phyloP scores from a whole-genome alignment of 768 basidiomycete species.

The Calocybe indica region DNA sequence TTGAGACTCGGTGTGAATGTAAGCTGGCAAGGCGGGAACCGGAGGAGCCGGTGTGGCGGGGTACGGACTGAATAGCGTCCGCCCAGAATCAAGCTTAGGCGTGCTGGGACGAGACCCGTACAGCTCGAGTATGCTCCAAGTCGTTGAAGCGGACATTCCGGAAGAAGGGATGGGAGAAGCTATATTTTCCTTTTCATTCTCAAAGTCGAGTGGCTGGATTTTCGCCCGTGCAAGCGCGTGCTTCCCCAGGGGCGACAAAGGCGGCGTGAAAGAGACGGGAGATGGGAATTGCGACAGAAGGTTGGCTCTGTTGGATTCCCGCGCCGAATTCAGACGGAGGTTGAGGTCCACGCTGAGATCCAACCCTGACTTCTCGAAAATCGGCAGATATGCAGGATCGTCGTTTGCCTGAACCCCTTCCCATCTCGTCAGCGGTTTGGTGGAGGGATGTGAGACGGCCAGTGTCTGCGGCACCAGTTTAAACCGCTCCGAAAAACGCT shows the following conservation, averaged over 20 bases:
- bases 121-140: constrained; percentile 17
- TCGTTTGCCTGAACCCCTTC: constrained; percentile 6
- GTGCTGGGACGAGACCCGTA: constrained; percentile 12
- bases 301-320: constrained; percentile 6
- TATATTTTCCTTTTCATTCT: background rate
- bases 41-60: constrained; percentile 9
- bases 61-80: constrained; percentile 5
- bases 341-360: constrained; percentile 12
- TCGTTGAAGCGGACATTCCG: constrained; percentile 12
- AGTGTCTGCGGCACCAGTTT: background rate
- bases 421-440: constrained; percentile 4
- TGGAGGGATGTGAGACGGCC: background rate
- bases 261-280: background rate
- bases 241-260: background rate
- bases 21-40: background rate
- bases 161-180: constrained; percentile 7
- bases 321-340: constrained; percentile 6
- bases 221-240: constrained; percentile 5
- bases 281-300: background rate
- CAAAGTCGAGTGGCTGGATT: background rate
- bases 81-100: constrained; percentile 5
- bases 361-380: constrained; percentile 6
- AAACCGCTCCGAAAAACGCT: constrained; percentile 8
- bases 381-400: constrained; percentile 4
- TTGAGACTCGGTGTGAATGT: constrained; percentile 2